Base-by-base conservation (phyloP, 208 protist genomes). In the Acanthamoeba divionensis region DNA sequence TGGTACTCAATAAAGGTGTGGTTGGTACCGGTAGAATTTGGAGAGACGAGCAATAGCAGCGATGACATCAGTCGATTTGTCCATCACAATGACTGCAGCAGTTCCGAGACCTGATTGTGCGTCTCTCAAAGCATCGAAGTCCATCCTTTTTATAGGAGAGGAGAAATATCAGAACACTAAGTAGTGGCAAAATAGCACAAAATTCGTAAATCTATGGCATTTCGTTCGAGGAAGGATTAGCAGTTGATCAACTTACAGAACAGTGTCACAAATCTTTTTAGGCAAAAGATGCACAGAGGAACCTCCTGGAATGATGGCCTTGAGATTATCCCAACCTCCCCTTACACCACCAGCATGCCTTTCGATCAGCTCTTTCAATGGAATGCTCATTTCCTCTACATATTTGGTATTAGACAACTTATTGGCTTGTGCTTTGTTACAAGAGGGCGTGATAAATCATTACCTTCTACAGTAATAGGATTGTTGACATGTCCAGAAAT, bases 401-500 rank as follows among this genome's bases (percentile, higher is more conserved):
- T 86, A 38, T 7, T 33, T 63, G 54, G 47, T n/a, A 31, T 57
- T 89, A 55, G 88, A 80, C 41, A 8, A 21, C n/a, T 85, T 21
- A 87, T 80, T 24, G 26, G 26, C 10, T 7, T 87, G 10, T 80
- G 67, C 8, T 4, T 80, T 9, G 13, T 4, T 29, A n/a, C 50
- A 26, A n/a, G n/a, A n/a, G n/a, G n/a, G n/a, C n/a, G n/a, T n/a
- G n/a, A n/a, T n/a, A n/a, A n/a, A n/a, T 65, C 10, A 45, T n/a
- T 13, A 91, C 92, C 94, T 95, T 99, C 98, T 13, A 99, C 98
- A 0, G 97, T 98, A 93, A 96, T 98, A 15, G 98, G 98, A 15
- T 97, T 98, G 93, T 99, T 99, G 31, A 99, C 98, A 91, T 99
- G 98, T 29, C 98, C 98, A 21, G 97, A 99, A 91, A 99, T 98